Evolutionary conservation across 2,329 filamentous ascomycete genomes (phyloP).

Genomic region (Penicillium glabrum): DNA sequence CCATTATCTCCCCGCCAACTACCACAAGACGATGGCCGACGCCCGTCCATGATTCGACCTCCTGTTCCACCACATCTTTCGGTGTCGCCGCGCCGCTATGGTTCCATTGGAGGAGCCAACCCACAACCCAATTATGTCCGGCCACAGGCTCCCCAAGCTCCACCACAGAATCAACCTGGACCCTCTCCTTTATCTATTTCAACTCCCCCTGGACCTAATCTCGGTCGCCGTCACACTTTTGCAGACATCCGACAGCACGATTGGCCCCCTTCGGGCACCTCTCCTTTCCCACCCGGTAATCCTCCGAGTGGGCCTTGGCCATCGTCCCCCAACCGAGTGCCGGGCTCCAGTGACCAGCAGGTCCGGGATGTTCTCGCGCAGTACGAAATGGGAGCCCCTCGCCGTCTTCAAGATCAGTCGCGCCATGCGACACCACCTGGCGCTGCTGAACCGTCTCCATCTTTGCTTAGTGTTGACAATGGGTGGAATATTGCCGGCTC

Average conservation of each 20-base stretch:
- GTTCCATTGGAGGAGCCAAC: constrained; percentile 72
- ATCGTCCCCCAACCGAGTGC: constrained; percentile 60
- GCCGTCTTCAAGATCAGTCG: constrained; percentile 47
- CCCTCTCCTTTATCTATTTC: constrained; percentile 61
- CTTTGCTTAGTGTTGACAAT: constrained; percentile 53
- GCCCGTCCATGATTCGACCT: constrained; percentile 72
- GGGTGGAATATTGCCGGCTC: constrained; percentile 57
- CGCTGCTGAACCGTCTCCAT: constrained; percentile 49
- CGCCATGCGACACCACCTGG: constrained; percentile 57
- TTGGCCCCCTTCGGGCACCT: constrained; percentile 62
- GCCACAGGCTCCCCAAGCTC: constrained; percentile 64
- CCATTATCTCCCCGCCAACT: constrained; percentile 86
- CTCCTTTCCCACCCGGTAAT: constrained; percentile 66
- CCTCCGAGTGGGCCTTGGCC: constrained; percentile 68
- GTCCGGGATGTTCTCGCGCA: constrained; percentile 62
- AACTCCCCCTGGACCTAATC: constrained; percentile 62
- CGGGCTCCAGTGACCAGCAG: constrained; percentile 59
- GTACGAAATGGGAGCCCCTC: constrained; percentile 63
- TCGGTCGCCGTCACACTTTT: constrained; percentile 85
- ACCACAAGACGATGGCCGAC: constrained; percentile 78
- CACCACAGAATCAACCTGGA: constrained; percentile 68
- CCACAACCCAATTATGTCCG: constrained; percentile 73
- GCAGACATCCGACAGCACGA: constrained; percentile 91
- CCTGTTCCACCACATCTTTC: constrained; percentile 80
- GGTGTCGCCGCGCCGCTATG: constrained; percentile 76